Conservation (phyloP, 495 filamentous ascomycete genomes). For the Choiromyces venosus region DNA sequence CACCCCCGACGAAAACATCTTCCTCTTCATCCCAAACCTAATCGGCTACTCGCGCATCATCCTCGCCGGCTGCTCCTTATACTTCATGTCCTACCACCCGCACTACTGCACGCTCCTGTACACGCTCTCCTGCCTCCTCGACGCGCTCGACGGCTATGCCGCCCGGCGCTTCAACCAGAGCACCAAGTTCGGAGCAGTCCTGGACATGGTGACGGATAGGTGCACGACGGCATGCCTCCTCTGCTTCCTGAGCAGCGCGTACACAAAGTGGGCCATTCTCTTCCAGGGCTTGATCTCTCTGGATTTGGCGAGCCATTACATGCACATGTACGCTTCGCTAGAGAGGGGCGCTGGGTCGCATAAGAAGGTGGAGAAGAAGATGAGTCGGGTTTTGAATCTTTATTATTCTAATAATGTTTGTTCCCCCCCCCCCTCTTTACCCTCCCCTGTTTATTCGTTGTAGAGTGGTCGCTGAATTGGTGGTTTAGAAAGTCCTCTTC, state of each 20-base stretch:
- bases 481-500: constrained; percentile 91
- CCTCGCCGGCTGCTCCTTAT: constrained; percentile 83
- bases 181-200: constrained; percentile 87
- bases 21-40: constrained; percentile 85
- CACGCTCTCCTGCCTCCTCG: constrained; percentile 83
- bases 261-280: constrained; percentile 81
- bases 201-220: constrained; percentile 96
- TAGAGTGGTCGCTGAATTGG: neutral
- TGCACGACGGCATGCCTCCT: constrained; percentile 92
- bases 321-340: constrained; percentile 76
- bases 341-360: constrained; percentile 49
- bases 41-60: constrained; percentile 89
- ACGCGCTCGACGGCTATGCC: constrained; percentile 87
- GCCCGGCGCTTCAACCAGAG: constrained; percentile 83
- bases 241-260: constrained; percentile 85
- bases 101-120: constrained; percentile 89
- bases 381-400: constrained; percentile 76
- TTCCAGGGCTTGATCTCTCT: constrained; percentile 89
- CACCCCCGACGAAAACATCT: constrained; percentile 92
- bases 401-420: constrained; percentile 95
- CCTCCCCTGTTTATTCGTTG: constrained; percentile 5
- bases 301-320: constrained; percentile 92
- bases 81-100: constrained; percentile 97
- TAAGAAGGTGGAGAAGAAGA: constrained; percentile 83
- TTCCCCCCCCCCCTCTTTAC: constrained; percentile 14